Base-by-base conservation (phyloP, 2,329 filamentous ascomycete genomes). In the Aciculosporium take region DNA sequence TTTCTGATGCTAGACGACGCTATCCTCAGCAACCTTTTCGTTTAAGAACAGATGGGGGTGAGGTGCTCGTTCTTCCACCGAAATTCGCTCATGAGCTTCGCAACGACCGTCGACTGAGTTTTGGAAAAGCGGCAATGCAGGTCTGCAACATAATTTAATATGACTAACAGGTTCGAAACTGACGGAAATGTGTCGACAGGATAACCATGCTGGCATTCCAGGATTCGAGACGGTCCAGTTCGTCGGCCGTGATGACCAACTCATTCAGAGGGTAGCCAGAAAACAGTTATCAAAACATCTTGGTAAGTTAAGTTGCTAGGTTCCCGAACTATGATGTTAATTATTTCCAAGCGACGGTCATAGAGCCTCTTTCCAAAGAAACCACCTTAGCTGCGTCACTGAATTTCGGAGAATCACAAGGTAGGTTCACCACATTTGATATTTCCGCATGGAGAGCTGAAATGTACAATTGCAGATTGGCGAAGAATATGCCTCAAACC, bases 71-170 rank as follows among this genome's bases (percentile, higher is more conserved):
- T 23, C 42, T 54, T 0, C 52, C 51, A 1, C 18, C 43, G 3
- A 34, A 20, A 9, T 45, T 51, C 24, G 32, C 44, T 8, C 38
- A 52, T 25, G 48, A 51, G 2, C 50, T 53, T 12, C 49, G 51
- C 8, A 53, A 53, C 17, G 46, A 53, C 6, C 36, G 39, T 5
- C 43, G 44, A 7, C 43, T 53, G 7, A 41, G 42, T 38, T 49
- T 53, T 25, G 28, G 27, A 9, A 25, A 47, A 7, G 38, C 47
- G 24, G 33, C 38, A 24, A 31, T 32, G 31, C 29, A 25, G 28
- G 38, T 40, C 8, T 23, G 29, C 33, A 3, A n/a, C 13, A 5
- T 7, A 8, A 5, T 27, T n/a, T 9, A 7, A 17, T 13, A 17
- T 29, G 8, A 3, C 3, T 12, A 17, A 7, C 7, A 10, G 8